Evolutionary conservation across 2,329 filamentous ascomycete genomes (phyloP).

Genomic region (Penicillium freii): DNA sequence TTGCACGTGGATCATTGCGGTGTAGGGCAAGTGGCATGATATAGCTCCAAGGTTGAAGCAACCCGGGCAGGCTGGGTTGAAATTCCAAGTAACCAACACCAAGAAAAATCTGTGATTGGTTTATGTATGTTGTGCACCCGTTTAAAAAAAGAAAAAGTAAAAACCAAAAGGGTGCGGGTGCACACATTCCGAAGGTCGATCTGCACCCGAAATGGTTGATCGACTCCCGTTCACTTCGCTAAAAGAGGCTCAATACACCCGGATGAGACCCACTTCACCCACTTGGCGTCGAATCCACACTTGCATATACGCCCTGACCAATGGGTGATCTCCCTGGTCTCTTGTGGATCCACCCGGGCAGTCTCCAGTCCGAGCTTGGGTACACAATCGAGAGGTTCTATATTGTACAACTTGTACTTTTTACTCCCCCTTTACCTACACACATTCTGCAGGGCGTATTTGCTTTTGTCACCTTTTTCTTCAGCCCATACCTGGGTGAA

Average conservation of each 20-base stretch:
- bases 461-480: not conserved
- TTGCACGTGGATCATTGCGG: conserved; percentile 1
- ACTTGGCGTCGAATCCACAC: not conserved
- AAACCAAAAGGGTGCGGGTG: not conserved
- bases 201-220: not conserved
- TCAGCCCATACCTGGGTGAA: not conserved
- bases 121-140: not conserved
- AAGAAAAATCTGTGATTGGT: not conserved
- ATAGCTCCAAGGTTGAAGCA: not conserved
- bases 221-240: not conserved
- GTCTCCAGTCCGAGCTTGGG: not conserved
- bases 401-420: not conserved
- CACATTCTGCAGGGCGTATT: not conserved
- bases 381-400: not conserved
- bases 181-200: not conserved
- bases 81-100: not conserved
- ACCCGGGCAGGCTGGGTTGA: not conserved
- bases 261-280: not conserved
- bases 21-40: not conserved
- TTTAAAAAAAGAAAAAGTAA: not conserved
- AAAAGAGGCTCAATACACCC: conserved; percentile 3
- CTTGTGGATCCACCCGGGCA: not conserved
- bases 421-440: not conserved
- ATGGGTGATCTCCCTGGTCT: not conserved
- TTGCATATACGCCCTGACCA: conserved; percentile 2